Evolutionary conservation across 2,329 filamentous ascomycete species (phyloP).

Genomic region (Atkinsonella texensis): DNA sequence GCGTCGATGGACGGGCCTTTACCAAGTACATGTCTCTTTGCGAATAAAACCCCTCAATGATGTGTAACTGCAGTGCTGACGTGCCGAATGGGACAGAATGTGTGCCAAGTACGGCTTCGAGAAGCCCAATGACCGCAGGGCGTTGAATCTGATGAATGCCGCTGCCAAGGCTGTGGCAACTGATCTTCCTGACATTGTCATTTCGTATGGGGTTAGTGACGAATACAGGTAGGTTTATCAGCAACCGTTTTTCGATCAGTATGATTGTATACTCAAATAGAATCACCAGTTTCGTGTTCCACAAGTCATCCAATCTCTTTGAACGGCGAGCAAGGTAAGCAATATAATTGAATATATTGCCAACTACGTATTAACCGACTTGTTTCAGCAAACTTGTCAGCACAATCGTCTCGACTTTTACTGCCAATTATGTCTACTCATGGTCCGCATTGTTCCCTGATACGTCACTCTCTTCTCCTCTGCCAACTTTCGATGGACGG

Average conservation of each 20-base stretch:
- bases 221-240: slow-evolving; percentile 60
- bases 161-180: slow-evolving; percentile 76
- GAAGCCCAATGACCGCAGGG: slow-evolving; percentile 85
- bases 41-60: no score
- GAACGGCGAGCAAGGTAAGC: slow-evolving; percentile 67
- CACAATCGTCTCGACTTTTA: slow-evolving; percentile 87
- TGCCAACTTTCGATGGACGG: slow-evolving; percentile 87
- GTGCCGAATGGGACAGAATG: slow-evolving; percentile 39
- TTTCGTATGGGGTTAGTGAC: slow-evolving; percentile 90
- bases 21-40: slow-evolving; percentile 54
- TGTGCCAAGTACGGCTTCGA: slow-evolving; percentile 72
- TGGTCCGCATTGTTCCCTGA: slow-evolving; percentile 70
- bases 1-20: slow-evolving; percentile 89
- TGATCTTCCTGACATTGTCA: slow-evolving; percentile 71
- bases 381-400: slow-evolving; percentile 68
- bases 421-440: slow-evolving; percentile 72
- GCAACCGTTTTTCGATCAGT: background rate
- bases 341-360: background rate
- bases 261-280: slow-evolving; percentile 6
- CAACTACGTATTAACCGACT: background rate
- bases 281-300: slow-evolving; percentile 64
- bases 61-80: slow-evolving; percentile 5
- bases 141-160: slow-evolving; percentile 86
- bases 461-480: slow-evolving; percentile 54
- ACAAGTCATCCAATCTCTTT: slow-evolving; percentile 71